A percentile compares a stretch with the other conserved stretches of the same genome.
phyloP scores from a whole-genome alignment of 345 rosid species.

The Brassica rapa region DNA sequence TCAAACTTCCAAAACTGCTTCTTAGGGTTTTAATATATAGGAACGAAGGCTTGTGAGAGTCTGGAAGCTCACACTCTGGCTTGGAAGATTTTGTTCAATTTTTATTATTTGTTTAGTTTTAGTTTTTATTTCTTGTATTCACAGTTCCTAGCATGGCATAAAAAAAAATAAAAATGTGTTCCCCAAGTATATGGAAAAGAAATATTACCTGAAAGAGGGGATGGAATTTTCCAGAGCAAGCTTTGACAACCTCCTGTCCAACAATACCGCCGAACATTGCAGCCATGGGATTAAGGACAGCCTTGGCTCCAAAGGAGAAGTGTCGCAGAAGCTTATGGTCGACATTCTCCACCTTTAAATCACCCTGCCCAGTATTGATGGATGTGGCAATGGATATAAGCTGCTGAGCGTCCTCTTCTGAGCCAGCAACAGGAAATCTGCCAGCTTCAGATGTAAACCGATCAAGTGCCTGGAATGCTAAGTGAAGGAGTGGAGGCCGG shows the following conservation, averaged over 20 bases:
- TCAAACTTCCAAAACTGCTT: background rate
- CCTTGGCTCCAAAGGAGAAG: constrained; percentile 95
- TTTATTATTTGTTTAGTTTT: background rate
- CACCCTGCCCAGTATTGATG: constrained; percentile 74
- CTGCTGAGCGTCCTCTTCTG: constrained; percentile 86
- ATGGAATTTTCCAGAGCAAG: constrained; percentile 98
- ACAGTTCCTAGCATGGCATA: background rate
- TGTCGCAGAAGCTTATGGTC: constrained; percentile 73
- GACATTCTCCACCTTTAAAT: constrained; percentile 69
- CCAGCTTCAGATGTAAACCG: constrained; percentile 65
- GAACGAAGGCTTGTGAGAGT: background rate
- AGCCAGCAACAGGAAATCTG: constrained; percentile 83
- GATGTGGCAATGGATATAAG: constrained; percentile 61
- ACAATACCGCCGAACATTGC: constrained; percentile 99
- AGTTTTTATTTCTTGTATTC: background rate
- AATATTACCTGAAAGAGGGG: constrained; percentile 85
- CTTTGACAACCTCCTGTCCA: constrained; percentile 98
- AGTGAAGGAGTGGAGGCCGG: constrained; percentile 83
- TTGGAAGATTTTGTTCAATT: too few species aligned
- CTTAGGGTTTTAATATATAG: background rate
- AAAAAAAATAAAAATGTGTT: constrained; percentile 13
- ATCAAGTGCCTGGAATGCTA: constrained; percentile 96
- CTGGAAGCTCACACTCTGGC: background rate
- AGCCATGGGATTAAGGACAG: constrained; percentile 98
- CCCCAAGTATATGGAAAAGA: constrained; percentile 1